These are phyloP conservation scores for Mortierella sp. DNA, from an alignment of 371 early-diverging fungal species.

Conservation along the genomic window DNA sequence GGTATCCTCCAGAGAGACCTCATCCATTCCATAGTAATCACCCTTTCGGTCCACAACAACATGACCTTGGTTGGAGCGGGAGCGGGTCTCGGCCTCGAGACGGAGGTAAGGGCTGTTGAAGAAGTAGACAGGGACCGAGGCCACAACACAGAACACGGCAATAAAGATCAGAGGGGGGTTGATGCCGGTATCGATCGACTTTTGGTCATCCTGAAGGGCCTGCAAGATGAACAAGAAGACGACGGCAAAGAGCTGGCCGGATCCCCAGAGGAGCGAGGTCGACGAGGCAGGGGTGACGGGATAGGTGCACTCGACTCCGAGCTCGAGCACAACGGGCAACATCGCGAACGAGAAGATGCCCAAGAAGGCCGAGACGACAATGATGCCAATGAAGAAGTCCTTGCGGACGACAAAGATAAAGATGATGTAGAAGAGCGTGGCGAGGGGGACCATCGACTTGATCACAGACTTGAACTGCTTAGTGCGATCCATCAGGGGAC, in stretches of 20 bases:
- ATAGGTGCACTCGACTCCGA: slow-evolving; percentile 69
- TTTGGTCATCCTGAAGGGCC: slow-evolving; percentile 47
- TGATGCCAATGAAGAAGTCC: slow-evolving; percentile 60
- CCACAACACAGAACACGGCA: slow-evolving; percentile 41
- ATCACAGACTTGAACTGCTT: slow-evolving; percentile 64
- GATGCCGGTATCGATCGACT: slow-evolving; percentile 17
- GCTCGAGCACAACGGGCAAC: slow-evolving; percentile 67
- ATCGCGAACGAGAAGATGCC: slow-evolving; percentile 65
- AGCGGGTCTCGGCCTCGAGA: slow-evolving; percentile 47
- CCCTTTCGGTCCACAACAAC: slow-evolving; percentile 1
- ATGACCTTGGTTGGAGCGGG: slow-evolving; percentile 16
- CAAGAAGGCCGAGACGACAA: slow-evolving; percentile 62
- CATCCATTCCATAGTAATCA: slow-evolving; percentile 21
- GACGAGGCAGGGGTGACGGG: slow-evolving; percentile 67
- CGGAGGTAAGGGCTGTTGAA: slow-evolving; percentile 55
- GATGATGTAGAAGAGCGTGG: slow-evolving; percentile 61
- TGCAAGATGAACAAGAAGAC: slow-evolving; percentile 63
- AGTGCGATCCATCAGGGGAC: slow-evolving; percentile 65
- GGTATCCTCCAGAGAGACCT: slow-evolving; percentile 32
- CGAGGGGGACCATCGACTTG: slow-evolving; percentile 63
- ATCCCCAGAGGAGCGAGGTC: slow-evolving; percentile 65
- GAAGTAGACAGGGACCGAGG: slow-evolving; percentile 36
- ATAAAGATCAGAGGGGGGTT: slow-evolving; percentile 55
- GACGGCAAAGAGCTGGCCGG: slow-evolving; percentile 65
- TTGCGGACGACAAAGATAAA: slow-evolving; percentile 64